Percentiles rank a stretch among this genome's conserved stretches.
phyloP scores from a whole-genome alignment of 164 flowering plant genomes.

The Annona cherimola region DNA sequence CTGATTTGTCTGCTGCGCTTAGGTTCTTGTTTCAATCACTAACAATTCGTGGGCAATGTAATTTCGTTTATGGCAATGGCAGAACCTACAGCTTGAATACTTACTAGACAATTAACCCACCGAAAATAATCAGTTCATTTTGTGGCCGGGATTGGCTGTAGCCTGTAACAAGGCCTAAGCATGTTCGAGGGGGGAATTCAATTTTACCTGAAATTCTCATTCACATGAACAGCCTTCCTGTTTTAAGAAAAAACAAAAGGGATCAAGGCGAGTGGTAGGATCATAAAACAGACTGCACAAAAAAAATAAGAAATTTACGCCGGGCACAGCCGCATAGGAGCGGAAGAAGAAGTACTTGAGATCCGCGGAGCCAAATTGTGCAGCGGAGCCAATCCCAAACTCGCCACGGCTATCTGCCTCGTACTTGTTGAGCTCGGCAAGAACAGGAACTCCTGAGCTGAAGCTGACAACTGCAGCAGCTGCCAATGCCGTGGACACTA shows the following conservation, averaged over 20 bases:
- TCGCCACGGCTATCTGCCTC: conserved; percentile 87
- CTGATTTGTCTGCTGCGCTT: too few species aligned
- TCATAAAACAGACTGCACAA: not conserved
- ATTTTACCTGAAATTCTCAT: conserved; percentile 88
- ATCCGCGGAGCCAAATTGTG: conserved; percentile 91
- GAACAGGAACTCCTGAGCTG: conserved; percentile 42
- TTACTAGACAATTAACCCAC: too few species aligned
- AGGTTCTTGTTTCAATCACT: too few species aligned
- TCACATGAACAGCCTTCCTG: conserved; percentile 86
- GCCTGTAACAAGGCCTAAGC: not conserved
- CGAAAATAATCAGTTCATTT: too few species aligned
- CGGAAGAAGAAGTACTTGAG: conserved; percentile 40
- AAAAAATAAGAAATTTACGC: not conserved
- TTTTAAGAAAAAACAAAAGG: conserved; percentile 25
- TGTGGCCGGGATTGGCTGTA: too few species aligned
- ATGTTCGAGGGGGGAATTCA: not conserved
- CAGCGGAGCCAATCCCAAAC: conserved; percentile 96
- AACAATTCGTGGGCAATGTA: too few species aligned
- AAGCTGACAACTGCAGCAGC: conserved; percentile 46
- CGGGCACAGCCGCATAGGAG: not conserved
- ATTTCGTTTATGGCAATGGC: too few species aligned
- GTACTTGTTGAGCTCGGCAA: conserved; percentile 87
- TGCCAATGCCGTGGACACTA: conserved; percentile 66
- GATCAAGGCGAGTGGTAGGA: not conserved
- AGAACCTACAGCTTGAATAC: too few species aligned